phyloP scores from a whole-genome alignment of 345 rosid genomes.

The Physaria fendleri region DNA sequence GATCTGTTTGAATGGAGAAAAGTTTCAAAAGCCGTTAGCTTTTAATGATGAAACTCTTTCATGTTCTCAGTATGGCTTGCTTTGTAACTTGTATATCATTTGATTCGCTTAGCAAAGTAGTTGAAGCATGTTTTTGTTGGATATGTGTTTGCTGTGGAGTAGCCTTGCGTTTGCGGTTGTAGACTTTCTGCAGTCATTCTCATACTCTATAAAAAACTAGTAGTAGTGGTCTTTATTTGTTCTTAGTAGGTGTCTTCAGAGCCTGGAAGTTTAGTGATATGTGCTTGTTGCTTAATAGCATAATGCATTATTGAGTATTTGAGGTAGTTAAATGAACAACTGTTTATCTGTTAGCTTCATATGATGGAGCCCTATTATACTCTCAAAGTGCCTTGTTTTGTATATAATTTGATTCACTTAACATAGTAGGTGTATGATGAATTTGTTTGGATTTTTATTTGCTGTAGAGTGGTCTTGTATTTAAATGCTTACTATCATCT shows the following conservation, averaged over 20 bases:
- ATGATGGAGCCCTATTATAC: no score
- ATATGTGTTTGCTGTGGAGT: slow-evolving; percentile 1
- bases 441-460: no score
- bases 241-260: background rate
- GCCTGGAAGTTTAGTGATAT: no score
- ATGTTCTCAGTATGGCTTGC: background rate
- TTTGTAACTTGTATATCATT: background rate
- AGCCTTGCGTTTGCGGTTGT: background rate
- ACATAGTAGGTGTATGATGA: no score
- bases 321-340: no score
- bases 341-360: no score
- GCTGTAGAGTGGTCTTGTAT: no score
- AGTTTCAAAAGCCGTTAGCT: background rate
- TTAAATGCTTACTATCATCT: no score
- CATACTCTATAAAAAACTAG: background rate
- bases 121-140: background rate
- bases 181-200: background rate
- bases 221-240: background rate
- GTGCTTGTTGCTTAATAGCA: no score
- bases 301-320: no score
- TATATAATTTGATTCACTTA: no score
- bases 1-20: background rate
- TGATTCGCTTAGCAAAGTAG: background rate
- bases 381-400: no score
- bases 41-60: background rate